Evolutionary conservation across 495 filamentous ascomycete genomes (phyloP).

Genomic region (Chaetomium fimeti): DNA sequence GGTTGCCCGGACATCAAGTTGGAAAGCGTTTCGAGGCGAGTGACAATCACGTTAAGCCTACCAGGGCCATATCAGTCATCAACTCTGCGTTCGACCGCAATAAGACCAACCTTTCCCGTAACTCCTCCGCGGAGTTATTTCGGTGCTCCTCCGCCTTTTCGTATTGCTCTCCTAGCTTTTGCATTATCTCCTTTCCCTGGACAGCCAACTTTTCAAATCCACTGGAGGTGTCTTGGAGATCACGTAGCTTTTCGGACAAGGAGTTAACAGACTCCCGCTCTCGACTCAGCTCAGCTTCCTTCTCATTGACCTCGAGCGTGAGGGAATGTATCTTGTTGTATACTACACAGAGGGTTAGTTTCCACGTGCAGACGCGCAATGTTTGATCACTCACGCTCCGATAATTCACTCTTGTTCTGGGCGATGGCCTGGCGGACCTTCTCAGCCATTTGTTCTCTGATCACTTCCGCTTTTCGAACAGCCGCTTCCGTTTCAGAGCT

Average conservation of each 20-base stretch:
- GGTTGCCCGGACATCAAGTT: constrained; percentile 14
- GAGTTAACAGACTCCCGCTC: constrained; percentile 29
- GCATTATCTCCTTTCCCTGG: constrained; percentile 37
- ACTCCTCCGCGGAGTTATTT: constrained; percentile 15
- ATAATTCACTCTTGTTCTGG: constrained; percentile 30
- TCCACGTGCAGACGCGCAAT: not conserved
- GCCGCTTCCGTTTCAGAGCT: constrained; percentile 29
- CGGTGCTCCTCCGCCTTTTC: constrained; percentile 15
- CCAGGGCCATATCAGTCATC: constrained; percentile 1
- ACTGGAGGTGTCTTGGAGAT: constrained; percentile 30
- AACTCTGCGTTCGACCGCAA: not conserved
- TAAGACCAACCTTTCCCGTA: constrained; percentile 15
- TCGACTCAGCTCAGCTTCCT: constrained; percentile 33
- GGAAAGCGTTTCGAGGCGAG: constrained; percentile 20
- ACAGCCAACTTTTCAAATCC: constrained; percentile 31
- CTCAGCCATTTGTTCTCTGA: constrained; percentile 36
- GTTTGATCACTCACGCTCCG: constrained; percentile 30
- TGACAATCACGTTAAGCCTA: constrained; percentile 21
- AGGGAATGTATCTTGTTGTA: constrained; percentile 31
- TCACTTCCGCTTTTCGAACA: constrained; percentile 32
- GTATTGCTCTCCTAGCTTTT: constrained; percentile 31
- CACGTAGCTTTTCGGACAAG: constrained; percentile 33
- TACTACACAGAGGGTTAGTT: constrained; percentile 29
- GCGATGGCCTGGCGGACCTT: constrained; percentile 32
- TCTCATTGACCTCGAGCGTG: constrained; percentile 29